Evolutionary conservation across 768 basidiomycete species (phyloP).

Genomic region (Hysterangium stoloniferum): DNA sequence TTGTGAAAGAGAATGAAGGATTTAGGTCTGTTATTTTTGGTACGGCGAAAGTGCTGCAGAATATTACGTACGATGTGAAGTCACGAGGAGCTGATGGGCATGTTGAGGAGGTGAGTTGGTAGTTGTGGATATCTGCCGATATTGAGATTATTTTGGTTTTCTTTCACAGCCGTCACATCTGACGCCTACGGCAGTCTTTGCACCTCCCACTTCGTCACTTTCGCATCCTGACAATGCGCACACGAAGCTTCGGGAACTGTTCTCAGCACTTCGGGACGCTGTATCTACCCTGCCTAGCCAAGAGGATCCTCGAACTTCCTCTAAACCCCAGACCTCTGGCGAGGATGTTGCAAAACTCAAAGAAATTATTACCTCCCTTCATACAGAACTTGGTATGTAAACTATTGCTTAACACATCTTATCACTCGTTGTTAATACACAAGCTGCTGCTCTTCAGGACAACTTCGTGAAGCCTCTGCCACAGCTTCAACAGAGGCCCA

Average conservation of each 20-base stretch:
- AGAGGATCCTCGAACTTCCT: constrained; percentile 12
- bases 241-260: constrained; percentile 38
- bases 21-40: constrained; percentile 54
- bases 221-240: constrained; percentile 41
- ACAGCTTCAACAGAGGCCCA: constrained; percentile 27
- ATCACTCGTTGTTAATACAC: constrained; percentile 4
- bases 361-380: constrained; percentile 40
- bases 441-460: constrained; percentile 28
- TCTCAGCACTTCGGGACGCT: constrained; percentile 33
- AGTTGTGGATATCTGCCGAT: too few relatives aligned
- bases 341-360: constrained; percentile 46
- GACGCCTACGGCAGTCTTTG: constrained; percentile 44
- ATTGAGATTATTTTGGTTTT: neutral
- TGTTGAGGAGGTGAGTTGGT: constrained; percentile 39
- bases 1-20: constrained; percentile 56
- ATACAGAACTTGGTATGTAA: constrained; percentile 49
- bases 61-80: constrained; percentile 41
- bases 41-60: constrained; percentile 58
- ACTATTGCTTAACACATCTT: neutral
- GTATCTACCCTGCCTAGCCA: constrained; percentile 23
- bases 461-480: constrained; percentile 25
- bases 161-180: constrained; percentile 34
- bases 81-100: constrained; percentile 28
- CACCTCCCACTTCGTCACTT: constrained; percentile 24
- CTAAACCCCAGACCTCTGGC: constrained; percentile 22